Percentiles rank a stretch among this genome's conserved stretches.
These are phyloP conservation scores for Luffa aegyptiaca DNA, from an alignment of 306 rosid genomes.

Conservation along the genomic window DNA sequence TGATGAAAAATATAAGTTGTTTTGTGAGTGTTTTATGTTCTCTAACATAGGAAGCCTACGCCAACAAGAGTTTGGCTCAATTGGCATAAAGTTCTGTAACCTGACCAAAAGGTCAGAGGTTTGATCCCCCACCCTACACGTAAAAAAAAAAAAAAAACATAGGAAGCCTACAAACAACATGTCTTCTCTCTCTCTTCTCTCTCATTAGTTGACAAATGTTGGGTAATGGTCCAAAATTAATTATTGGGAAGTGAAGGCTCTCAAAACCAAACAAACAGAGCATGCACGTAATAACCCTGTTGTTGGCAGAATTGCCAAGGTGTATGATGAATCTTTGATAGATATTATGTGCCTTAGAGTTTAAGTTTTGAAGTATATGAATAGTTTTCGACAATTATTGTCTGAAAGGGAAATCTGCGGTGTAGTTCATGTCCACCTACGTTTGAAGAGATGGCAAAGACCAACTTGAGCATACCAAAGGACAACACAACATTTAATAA, in stretches of 20 bases:
- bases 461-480: background rate
- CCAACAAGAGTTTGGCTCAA: too few relatives aligned
- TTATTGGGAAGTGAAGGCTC: background rate
- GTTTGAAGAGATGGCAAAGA: slow-evolving; percentile 4
- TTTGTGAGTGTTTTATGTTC: too few relatives aligned
- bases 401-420: slow-evolving; percentile 6
- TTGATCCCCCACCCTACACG: too few relatives aligned
- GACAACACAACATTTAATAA: background rate
- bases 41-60: too few relatives aligned
- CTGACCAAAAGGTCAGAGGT: too few relatives aligned
- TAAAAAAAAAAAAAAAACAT: background rate
- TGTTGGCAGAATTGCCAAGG: background rate
- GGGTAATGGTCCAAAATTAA: background rate
- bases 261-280: background rate
- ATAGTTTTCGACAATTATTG: slow-evolving; percentile 2
- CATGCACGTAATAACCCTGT: slow-evolving; percentile 4
- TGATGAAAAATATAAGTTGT: background rate
- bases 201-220: background rate
- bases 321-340: background rate
- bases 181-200: background rate
- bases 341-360: slow-evolving; percentile 2
- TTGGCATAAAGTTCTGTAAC: too few relatives aligned
- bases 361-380: background rate
- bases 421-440: background rate
- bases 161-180: background rate